Conservation (phyloP, 306 rosid genomes). For the Vachellia collinsii region DNA sequence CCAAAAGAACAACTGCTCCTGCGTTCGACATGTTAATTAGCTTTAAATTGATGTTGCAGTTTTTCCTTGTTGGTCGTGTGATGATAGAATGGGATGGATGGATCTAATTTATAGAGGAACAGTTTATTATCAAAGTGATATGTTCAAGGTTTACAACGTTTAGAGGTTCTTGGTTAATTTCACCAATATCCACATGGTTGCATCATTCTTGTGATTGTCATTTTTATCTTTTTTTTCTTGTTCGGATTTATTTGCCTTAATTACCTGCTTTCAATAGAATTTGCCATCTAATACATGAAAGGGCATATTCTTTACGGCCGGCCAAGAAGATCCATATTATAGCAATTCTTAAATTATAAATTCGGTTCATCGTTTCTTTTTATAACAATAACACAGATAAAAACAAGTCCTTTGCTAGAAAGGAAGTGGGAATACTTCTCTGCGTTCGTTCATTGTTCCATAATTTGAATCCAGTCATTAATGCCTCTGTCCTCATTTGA, state of each 20-base stretch:
- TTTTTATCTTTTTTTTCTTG: neutral
- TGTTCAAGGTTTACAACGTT: neutral
- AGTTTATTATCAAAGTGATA: neutral
- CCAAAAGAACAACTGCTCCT: slow-evolving; percentile 39
- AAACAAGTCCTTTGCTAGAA: too few species aligned
- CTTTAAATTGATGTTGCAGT: neutral
- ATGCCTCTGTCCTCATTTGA: too few species aligned
- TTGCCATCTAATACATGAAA: neutral
- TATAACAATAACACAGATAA: too few species aligned
- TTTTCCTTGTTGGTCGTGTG: neutral
- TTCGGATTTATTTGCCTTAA: too few species aligned
- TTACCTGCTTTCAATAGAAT: neutral
- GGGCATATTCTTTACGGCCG: neutral
- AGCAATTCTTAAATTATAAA: too few species aligned
- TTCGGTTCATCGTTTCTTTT: too few species aligned
- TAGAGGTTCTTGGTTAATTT: neutral
- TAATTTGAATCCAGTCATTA: too few species aligned
- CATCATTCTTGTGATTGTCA: neutral
- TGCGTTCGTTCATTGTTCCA: too few species aligned
- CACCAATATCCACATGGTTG: neutral
- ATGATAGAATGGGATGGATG: neutral
- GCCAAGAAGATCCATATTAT: neutral
- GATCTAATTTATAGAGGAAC: slow-evolving; percentile 5
- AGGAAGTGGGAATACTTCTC: too few species aligned
- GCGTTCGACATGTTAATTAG: slow-evolving; percentile 34